Conservation (phyloP, 106 monocot species). For the Apostasia shenzhenica region DNA sequence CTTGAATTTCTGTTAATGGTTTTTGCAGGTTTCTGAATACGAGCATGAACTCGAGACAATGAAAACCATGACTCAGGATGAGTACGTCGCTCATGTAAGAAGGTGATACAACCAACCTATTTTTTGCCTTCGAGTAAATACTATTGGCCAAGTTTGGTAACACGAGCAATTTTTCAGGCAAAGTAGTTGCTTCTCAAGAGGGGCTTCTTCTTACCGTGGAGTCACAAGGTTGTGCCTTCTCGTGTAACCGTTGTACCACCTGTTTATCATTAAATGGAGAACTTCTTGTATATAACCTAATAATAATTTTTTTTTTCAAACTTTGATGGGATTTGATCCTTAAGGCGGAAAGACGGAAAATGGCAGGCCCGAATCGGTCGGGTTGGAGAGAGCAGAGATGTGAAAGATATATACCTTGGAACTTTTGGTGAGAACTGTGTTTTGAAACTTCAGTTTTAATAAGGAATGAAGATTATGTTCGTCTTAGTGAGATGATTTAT, state of each 20-base stretch:
- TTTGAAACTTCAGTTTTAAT: neutral
- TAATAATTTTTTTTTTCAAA: neutral
- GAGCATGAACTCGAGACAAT: constrained; percentile 51
- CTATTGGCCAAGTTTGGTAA: neutral
- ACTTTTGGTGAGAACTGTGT: constrained; percentile 38
- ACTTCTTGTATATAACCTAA: neutral
- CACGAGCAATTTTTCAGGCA: constrained; percentile 21
- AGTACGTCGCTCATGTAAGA: constrained; percentile 53
- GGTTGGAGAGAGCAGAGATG: constrained; percentile 50
- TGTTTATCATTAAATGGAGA: neutral
- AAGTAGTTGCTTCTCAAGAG: constrained; percentile 69
- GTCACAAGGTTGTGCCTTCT: constrained; percentile 44
- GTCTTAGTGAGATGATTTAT: neutral
- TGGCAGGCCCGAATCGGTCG: constrained; percentile 69
- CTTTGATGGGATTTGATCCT: constrained; percentile 3
- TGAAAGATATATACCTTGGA: constrained; percentile 70
- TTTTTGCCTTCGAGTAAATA: neutral
- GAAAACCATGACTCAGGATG: constrained; percentile 61
- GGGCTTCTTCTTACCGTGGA: constrained; percentile 55
- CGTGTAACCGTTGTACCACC: neutral
- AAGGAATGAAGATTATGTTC: neutral
- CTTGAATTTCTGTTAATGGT: neutral
- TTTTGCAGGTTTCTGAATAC: constrained; percentile 43
- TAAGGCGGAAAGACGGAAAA: constrained; percentile 67
- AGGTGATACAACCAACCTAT: constrained; percentile 19